Percentiles rank a stretch among this genome's conserved stretches.
Evolutionary conservation across 352 stramenopile species (phyloP).

Genomic region (Saprolegnia parasitica): DNA sequence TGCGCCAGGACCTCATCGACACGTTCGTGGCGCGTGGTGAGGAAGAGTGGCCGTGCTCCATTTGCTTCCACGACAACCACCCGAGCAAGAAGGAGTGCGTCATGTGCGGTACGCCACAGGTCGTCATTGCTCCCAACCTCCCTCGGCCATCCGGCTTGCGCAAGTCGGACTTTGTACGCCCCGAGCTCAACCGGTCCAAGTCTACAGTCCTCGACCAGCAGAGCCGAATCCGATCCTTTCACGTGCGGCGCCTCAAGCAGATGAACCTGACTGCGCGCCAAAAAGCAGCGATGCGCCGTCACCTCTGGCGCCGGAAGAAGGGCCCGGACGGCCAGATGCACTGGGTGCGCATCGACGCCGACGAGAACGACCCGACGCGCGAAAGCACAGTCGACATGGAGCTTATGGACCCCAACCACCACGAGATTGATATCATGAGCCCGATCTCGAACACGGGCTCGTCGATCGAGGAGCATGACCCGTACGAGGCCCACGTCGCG

Average conservation of each 20-base stretch:
- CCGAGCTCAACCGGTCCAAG: conserved; percentile 35
- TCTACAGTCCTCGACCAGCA: conserved; percentile 76
- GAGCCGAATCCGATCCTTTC: conserved; percentile 74
- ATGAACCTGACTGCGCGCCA: conserved; percentile 78
- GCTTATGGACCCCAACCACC: conserved; percentile 34
- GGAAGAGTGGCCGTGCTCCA: conserved; percentile 80
- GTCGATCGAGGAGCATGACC: conserved; percentile 61
- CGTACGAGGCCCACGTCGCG: conserved; percentile 44
- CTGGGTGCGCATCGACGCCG: conserved; percentile 72
- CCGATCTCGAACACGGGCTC: conserved; percentile 22
- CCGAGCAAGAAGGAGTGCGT: conserved; percentile 72
- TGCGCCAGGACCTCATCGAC: conserved; percentile 79
- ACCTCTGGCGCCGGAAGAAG: conserved; percentile 71
- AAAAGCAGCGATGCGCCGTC: conserved; percentile 68
- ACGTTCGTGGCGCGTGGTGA: conserved; percentile 75
- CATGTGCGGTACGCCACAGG: conserved; percentile 74
- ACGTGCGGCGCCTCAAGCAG: conserved; percentile 78
- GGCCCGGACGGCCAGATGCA: conserved; percentile 67
- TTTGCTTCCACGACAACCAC: conserved; percentile 86
- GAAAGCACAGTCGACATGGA: conserved; percentile 26
- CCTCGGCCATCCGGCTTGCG: conserved; percentile 64
- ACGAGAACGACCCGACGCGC: conserved; percentile 27
- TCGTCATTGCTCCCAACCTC: conserved; percentile 53
- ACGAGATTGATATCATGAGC: conserved; percentile 22
- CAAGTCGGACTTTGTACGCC: conserved; percentile 51